A percentile compares a stretch with the other conserved stretches of the same genome.
Conservation (phyloP, 805 yeast genomes). For the Candida koratica region DNA sequence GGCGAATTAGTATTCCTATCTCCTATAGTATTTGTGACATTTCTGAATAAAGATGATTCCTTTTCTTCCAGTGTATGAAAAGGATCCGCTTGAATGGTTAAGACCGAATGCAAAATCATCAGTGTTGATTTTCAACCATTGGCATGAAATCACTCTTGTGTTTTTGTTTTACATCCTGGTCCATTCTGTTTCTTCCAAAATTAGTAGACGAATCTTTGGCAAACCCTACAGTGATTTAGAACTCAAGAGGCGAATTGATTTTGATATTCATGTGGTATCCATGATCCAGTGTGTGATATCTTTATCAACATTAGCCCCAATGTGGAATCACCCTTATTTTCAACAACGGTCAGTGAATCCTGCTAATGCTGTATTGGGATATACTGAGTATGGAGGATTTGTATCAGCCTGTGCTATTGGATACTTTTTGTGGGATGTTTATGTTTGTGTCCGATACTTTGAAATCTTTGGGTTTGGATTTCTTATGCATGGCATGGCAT, state of each 20-base stretch:
- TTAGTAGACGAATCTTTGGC: conserved; percentile 51
- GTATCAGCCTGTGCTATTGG: conserved; percentile 73
- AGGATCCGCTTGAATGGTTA: conserved; percentile 43
- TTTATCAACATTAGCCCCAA: conserved; percentile 55
- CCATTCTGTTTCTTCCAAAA: conserved; percentile 48
- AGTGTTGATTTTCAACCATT: conserved; percentile 48
- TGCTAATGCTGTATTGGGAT: conserved; percentile 47
- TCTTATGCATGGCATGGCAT: conserved; percentile 77
- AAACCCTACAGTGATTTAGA: conserved; percentile 47
- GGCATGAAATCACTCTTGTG: conserved; percentile 70
- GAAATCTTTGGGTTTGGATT: conserved; percentile 77
- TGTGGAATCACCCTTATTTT: conserved; percentile 55
- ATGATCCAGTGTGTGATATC: conserved; percentile 78
- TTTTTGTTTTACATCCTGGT: conserved; percentile 56
- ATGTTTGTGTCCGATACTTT: conserved; percentile 61
- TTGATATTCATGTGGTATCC: conserved; percentile 87
- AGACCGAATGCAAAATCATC: conserved; percentile 45
- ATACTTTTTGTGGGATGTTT: conserved; percentile 87
- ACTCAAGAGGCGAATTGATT: conserved; percentile 56
- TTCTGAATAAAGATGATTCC: too few species aligned
- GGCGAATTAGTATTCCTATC: too few species aligned
- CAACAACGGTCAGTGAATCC: conserved; percentile 40
- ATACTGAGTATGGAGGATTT: conserved; percentile 71
- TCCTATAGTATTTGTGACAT: too few species aligned
- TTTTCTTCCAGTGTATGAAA: conserved; percentile 7